Conservation (phyloP, 306 rosid species). For the Dryas alaskensis region DNA sequence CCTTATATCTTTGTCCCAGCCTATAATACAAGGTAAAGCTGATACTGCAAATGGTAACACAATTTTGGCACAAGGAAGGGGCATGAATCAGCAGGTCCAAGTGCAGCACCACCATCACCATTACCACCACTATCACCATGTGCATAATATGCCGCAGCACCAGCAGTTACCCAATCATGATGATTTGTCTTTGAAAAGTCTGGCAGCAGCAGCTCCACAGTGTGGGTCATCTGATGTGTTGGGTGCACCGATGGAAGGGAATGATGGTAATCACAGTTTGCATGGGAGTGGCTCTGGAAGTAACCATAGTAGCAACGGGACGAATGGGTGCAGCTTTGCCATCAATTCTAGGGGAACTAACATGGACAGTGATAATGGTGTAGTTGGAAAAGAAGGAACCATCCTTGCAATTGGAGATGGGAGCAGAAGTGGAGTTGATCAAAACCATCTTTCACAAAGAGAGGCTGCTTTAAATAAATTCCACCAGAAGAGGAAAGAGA, state of each 20-base stretch:
- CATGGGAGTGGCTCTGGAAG: slow-evolving; percentile 47
- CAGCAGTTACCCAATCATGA: slow-evolving; percentile 29
- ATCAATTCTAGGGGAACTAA: slow-evolving; percentile 32
- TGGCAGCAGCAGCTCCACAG: slow-evolving; percentile 34
- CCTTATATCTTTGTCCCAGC: slow-evolving; percentile 7
- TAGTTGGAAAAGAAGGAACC: slow-evolving; percentile 32
- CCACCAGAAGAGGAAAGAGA: slow-evolving; percentile 47
- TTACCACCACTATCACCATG: slow-evolving; percentile 36
- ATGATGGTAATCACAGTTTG: slow-evolving; percentile 31
- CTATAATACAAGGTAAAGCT: slow-evolving; percentile 20
- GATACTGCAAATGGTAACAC: slow-evolving; percentile 12
- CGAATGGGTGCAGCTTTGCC: slow-evolving; percentile 38
- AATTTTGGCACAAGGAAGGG: slow-evolving; percentile 7
- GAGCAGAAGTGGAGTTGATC: slow-evolving; percentile 39
- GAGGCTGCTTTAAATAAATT: slow-evolving; percentile 45
- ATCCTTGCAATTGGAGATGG: slow-evolving; percentile 28
- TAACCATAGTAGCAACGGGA: slow-evolving; percentile 45
- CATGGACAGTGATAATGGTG: slow-evolving; percentile 26
- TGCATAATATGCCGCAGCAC: slow-evolving; percentile 24
- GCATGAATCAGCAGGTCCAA: slow-evolving; percentile 20
- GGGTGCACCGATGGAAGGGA: slow-evolving; percentile 40
- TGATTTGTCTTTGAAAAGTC: slow-evolving; percentile 30
- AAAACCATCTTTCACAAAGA: slow-evolving; percentile 42
- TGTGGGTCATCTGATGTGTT: slow-evolving; percentile 41
- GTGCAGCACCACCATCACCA: slow-evolving; percentile 34